These are phyloP conservation scores for Gynochthodes officinalis DNA, from an alignment of 257 asterid genomes.

Conservation along the genomic window DNA sequence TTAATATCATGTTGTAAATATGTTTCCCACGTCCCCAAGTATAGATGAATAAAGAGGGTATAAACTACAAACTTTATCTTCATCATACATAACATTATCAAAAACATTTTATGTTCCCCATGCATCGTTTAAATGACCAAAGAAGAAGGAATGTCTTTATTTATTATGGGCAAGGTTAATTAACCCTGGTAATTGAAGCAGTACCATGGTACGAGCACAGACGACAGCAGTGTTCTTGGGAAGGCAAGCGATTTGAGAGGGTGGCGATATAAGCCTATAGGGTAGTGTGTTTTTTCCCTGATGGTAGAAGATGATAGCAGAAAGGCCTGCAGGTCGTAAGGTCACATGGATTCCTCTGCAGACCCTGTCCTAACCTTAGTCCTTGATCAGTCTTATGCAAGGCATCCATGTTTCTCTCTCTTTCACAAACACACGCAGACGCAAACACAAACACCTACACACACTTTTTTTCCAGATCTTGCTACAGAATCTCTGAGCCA, in stretches of 20 bases:
- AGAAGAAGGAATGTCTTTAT: slow-evolving; percentile 13
- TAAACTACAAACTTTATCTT: no score
- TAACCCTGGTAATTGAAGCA: not conserved
- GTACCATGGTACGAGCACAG: no score
- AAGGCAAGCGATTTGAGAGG: slow-evolving; percentile 10
- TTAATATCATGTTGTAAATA: no score
- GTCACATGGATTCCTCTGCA: slow-evolving; percentile 43
- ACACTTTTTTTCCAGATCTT: slow-evolving; percentile 22
- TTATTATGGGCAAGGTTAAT: not conserved
- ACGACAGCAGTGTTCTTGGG: slow-evolving; percentile 21
- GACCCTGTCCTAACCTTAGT: no score
- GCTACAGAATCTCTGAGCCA: slow-evolving; percentile 27
- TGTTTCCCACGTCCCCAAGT: no score
- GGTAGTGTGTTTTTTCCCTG: slow-evolving; percentile 3
- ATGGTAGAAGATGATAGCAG: slow-evolving; percentile 21
- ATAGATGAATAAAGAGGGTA: no score
- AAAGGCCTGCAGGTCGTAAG: slow-evolving; percentile 17
- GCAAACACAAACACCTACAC: slow-evolving; percentile 13
- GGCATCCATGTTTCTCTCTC: no score
- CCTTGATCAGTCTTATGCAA: no score
- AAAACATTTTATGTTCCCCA: no score
- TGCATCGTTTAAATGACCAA: slow-evolving; percentile 1
- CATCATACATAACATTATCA: no score
- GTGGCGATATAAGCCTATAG: not conserved
- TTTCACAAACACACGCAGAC: no score